Conservation (phyloP, 1,284 basidiomycete genomes). For the Cutaneotrichosporon sp. region DNA sequence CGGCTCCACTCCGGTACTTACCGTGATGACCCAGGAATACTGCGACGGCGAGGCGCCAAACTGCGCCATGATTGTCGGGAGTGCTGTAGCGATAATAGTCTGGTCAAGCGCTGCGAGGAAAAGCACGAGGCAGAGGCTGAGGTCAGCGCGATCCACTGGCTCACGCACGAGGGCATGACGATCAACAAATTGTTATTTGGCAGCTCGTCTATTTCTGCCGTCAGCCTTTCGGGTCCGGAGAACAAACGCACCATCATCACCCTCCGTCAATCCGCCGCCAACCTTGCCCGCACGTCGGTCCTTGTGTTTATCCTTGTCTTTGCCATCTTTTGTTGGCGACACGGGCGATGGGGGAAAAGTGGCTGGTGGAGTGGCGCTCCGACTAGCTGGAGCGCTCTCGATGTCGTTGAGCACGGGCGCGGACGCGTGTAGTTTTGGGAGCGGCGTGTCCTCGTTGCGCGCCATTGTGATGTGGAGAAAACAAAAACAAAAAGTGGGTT, state of each 20-base stretch:
- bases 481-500: background rate
- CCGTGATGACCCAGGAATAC: constrained; percentile 41
- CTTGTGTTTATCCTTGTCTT: background rate
- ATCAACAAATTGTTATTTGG: constrained; percentile 40
- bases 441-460: background rate
- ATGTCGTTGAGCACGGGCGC: constrained; percentile 17
- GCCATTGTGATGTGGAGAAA: background rate
- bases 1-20: constrained; percentile 14
- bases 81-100: constrained; percentile 43
- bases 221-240: constrained; percentile 13
- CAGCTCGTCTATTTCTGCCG: constrained; percentile 33
- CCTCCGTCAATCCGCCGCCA: constrained; percentile 23
- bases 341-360: background rate
- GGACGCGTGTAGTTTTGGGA: background rate
- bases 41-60: constrained; percentile 38
- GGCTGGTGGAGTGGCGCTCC: background rate
- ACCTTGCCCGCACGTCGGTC: constrained; percentile 12
- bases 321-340: background rate
- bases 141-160: background rate
- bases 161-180: constrained; percentile 31
- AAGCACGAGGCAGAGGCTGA: constrained; percentile 43
- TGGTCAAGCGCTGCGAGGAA: constrained; percentile 49
- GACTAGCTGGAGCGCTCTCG: constrained; percentile 18
- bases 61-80: constrained; percentile 37
- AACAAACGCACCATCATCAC: constrained; percentile 22